Percentiles rank a stretch among this genome's conserved stretches.
phyloP scores from a whole-genome alignment of 306 rosid species.

The Medicago truncatula region MtrunA17r5.0-ANR NC_053043.1:35845501-35846000 shows the following conservation, averaged over 20 bases:
- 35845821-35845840: slow-evolving; percentile 99
- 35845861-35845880: slow-evolving; percentile 78
- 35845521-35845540: slow-evolving; percentile 55
- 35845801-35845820: slow-evolving; percentile 76
- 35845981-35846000: slow-evolving; percentile 48
- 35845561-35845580: slow-evolving; percentile 60
- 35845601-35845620: slow-evolving; percentile 55
- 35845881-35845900: slow-evolving; percentile 67
- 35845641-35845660: slow-evolving; percentile 49
- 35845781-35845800: slow-evolving; percentile 56
- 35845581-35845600: slow-evolving; percentile 62
- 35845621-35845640: slow-evolving; percentile 45
- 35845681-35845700: slow-evolving; percentile 65
- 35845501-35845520: slow-evolving; percentile 52
- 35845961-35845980: slow-evolving; percentile 46
- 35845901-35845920: slow-evolving; percentile 68
- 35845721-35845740: slow-evolving; percentile 64
- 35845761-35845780: slow-evolving; percentile 58
- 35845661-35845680: slow-evolving; percentile 67
- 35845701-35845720: slow-evolving; percentile 63
- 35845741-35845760: slow-evolving; percentile 48
- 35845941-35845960: slow-evolving; percentile 46
- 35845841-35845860: slow-evolving; percentile 95
- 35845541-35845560: slow-evolving; percentile 62
- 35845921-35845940: slow-evolving; percentile 41